These are phyloP conservation scores for Sclerotinia subarctica DNA, from an alignment of 2,329 filamentous ascomycete species.

Conservation along the genomic window DNA sequence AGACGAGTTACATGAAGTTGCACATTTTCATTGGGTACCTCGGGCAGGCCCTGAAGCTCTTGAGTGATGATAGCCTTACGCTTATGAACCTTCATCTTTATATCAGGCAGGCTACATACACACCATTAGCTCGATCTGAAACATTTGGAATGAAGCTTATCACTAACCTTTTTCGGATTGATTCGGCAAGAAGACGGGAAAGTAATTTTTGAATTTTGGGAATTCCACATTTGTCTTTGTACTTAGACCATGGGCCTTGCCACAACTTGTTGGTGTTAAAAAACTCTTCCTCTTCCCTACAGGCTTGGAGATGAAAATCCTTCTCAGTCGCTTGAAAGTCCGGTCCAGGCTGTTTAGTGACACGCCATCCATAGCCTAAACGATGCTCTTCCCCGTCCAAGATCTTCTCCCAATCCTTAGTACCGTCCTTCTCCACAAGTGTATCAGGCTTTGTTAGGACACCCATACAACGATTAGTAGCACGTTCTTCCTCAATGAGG, in stretches of 20 bases:
- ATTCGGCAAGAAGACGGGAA: conserved; percentile 47
- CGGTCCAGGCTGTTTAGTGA: conserved; percentile 63
- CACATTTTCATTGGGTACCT: conserved; percentile 62
- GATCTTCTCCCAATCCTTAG: conserved; percentile 58
- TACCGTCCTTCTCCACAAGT: conserved; percentile 46
- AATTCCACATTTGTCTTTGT: conserved; percentile 51
- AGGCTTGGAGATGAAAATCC: conserved; percentile 45
- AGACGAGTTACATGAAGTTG: conserved; percentile 61
- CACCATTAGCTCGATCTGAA: conserved; percentile 19
- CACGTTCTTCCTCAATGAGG: conserved; percentile 57
- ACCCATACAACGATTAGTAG: conserved; percentile 61
- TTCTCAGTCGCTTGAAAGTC: conserved; percentile 21
- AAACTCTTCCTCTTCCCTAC: conserved; percentile 48
- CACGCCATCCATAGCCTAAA: conserved; percentile 73
- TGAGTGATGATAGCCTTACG: conserved; percentile 51
- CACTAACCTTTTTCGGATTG: conserved; percentile 42
- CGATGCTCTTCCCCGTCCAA: conserved; percentile 57
- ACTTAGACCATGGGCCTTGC: conserved; percentile 41
- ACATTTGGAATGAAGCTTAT: too few species aligned
- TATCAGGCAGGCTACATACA: conserved; percentile 39
- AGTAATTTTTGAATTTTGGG: conserved; percentile 47
- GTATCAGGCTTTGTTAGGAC: conserved; percentile 85
- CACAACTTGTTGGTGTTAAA: conserved; percentile 48
- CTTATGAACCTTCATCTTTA: conserved; percentile 19
- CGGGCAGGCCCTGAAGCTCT: conserved; percentile 59